These are phyloP conservation scores for Penicillium arizonense DNA, from an alignment of 495 filamentous ascomycete species.

Conservation along the genomic window DNA sequence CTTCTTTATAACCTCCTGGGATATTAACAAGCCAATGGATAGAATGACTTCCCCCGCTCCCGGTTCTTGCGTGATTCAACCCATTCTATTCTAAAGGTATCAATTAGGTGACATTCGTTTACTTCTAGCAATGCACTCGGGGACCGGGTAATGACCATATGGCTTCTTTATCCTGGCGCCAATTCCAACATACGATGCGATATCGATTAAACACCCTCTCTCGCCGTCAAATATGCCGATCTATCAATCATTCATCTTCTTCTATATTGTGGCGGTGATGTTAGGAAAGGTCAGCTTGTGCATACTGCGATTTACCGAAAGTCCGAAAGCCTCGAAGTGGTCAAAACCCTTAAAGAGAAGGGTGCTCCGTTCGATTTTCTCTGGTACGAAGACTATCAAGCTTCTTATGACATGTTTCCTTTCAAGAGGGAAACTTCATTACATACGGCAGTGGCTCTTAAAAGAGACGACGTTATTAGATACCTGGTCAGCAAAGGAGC, in stretches of 20 bases:
- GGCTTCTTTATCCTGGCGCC: constrained; percentile 16
- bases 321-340: constrained; percentile 3
- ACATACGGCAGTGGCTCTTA: constrained; percentile 11
- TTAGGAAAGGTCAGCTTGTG: constrained; percentile 14
- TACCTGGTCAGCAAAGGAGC: constrained; percentile 16
- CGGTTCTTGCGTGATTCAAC: not conserved
- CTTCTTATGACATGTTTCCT: constrained; percentile 2
- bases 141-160: constrained; percentile 1
- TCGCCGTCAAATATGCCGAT: constrained; percentile 10
- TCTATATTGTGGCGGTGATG: constrained; percentile 11
- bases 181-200: constrained; percentile 14
- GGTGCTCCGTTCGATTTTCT: constrained; percentile 8
- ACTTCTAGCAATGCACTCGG: not conserved
- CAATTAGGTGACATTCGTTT: not conserved
- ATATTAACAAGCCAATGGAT: not conserved
- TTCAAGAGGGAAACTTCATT: constrained; percentile 13
- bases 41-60: not conserved
- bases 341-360: constrained; percentile 8
- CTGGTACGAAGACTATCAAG: constrained; percentile 13
- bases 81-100: not conserved
- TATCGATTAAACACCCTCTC: constrained; percentile 12
- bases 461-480: constrained; percentile 11
- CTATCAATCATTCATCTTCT: constrained; percentile 12
- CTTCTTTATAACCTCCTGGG: not conserved
- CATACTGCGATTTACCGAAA: constrained; percentile 14